Percentiles rank a stretch among this genome's conserved stretches.
Conservation (phyloP, 1,139 yeast genomes). For the Taphrina confusa region DNA sequence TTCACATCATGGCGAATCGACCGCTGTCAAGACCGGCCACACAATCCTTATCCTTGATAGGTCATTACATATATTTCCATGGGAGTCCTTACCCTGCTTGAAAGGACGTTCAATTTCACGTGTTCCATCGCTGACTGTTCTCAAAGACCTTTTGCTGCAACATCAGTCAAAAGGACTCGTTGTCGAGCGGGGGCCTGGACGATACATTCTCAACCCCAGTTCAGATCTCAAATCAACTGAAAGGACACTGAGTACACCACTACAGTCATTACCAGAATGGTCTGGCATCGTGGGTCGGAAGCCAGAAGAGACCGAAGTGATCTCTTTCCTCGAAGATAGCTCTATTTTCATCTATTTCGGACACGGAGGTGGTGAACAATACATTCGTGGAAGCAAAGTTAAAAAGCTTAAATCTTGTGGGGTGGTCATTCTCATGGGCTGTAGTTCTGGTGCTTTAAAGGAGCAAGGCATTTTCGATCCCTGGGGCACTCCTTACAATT, state of each 20-base stretch:
- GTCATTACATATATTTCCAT: constrained; percentile 68
- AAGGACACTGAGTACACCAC: constrained; percentile 55
- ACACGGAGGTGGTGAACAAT: constrained; percentile 94
- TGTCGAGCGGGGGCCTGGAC: constrained; percentile 48
- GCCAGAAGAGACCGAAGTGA: constrained; percentile 60
- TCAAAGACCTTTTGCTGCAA: constrained; percentile 51
- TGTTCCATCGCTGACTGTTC: constrained; percentile 63
- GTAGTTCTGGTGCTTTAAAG: constrained; percentile 75
- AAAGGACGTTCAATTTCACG: constrained; percentile 63
- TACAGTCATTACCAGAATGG: constrained; percentile 46
- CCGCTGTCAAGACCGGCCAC: constrained; percentile 51
- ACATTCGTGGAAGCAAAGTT: constrained; percentile 57
- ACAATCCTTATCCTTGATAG: constrained; percentile 69
- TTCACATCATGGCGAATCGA: constrained; percentile 43
- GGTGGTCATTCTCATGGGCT: constrained; percentile 80
- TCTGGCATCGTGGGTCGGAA: constrained; percentile 50
- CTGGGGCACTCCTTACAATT: constrained; percentile 72
- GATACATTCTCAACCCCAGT: constrained; percentile 76
- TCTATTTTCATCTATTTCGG: constrained; percentile 75
- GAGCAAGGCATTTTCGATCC: constrained; percentile 67
- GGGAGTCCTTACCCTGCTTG: constrained; percentile 77
- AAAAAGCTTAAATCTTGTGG: constrained; percentile 55
- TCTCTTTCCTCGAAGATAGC: constrained; percentile 49
- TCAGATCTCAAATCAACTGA: constrained; percentile 75
- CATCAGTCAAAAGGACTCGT: constrained; percentile 34